Conservation (phyloP, 2,329 filamentous ascomycete genomes). For the Cordyceps cicadae region DNA sequence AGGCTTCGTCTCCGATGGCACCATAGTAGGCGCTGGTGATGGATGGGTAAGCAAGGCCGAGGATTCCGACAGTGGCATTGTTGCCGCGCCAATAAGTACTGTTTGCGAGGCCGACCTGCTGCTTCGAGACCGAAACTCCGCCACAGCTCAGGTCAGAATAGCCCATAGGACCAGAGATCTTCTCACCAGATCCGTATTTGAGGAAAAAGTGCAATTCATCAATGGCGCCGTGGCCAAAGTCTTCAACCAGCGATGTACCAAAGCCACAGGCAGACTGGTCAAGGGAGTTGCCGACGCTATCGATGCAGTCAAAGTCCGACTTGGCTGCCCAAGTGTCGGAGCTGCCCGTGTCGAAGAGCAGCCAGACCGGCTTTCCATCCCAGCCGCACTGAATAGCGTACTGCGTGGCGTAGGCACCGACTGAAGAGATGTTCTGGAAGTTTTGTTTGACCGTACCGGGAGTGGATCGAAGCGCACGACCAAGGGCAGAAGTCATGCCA, state of each 20-base stretch:
- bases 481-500: constrained; percentile 24
- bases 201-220: constrained; percentile 38
- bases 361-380: constrained; percentile 30
- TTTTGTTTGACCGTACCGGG: constrained; percentile 15
- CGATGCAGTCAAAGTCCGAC: constrained; percentile 33
- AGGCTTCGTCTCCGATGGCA: constrained; percentile 27
- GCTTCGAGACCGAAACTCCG: constrained; percentile 34
- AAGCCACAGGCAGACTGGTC: constrained; percentile 31
- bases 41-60: constrained; percentile 43
- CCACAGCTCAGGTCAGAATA: constrained; percentile 37
- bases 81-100: constrained; percentile 43
- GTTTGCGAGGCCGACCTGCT: constrained; percentile 42
- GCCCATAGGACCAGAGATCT: constrained; percentile 39
- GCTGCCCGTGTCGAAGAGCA: constrained; percentile 43
- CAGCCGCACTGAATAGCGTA: constrained; percentile 34
- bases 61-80: constrained; percentile 42
- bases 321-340: constrained; percentile 43
- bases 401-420: constrained; percentile 32
- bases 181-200: constrained; percentile 41
- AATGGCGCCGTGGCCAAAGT: constrained; percentile 33
- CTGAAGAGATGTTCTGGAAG: constrained; percentile 31
- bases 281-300: constrained; percentile 24
- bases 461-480: constrained; percentile 15
- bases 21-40: constrained; percentile 41
- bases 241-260: constrained; percentile 28